Conservation (phyloP, 495 filamentous ascomycete species). For the Bacidia gigantensis region DNA sequence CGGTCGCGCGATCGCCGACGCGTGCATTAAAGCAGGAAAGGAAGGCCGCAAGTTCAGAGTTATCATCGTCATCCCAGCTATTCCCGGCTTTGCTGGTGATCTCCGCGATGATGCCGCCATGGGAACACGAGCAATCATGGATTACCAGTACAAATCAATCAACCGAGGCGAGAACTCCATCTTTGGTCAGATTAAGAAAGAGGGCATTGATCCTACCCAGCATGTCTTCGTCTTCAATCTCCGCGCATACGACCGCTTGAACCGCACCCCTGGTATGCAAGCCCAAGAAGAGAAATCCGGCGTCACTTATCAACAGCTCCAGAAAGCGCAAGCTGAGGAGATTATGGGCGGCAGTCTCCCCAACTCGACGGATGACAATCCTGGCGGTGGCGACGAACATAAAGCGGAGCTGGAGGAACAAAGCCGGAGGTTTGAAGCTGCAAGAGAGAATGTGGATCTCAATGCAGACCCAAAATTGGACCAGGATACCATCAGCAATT, state of each 20-base stretch:
- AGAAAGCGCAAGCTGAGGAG: constrained; percentile 72
- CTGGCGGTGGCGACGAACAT: constrained; percentile 24
- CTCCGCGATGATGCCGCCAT: constrained; percentile 65
- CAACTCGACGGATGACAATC: constrained; percentile 35
- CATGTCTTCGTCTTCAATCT: constrained; percentile 89
- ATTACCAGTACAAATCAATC: constrained; percentile 96
- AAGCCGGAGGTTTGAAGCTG: constrained; percentile 52
- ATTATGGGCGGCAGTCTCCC: constrained; percentile 68
- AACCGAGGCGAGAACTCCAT: constrained; percentile 83
- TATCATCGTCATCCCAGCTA: constrained; percentile 76
- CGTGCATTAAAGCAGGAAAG: constrained; percentile 64
- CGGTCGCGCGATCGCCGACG: constrained; percentile 79
- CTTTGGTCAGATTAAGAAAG: constrained; percentile 57
- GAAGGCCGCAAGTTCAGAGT: constrained; percentile 83
- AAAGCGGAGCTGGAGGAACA: constrained; percentile 33
- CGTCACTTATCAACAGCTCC: constrained; percentile 70
- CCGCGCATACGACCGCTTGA: constrained; percentile 77
- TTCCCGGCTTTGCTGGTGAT: constrained; percentile 90
- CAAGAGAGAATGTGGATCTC: constrained; percentile 30
- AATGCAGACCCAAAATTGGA: constrained; percentile 32
- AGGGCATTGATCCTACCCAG: constrained; percentile 67
- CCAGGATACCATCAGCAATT: constrained; percentile 59
- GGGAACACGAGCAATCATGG: constrained; percentile 91
- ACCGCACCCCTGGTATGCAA: constrained; percentile 55
- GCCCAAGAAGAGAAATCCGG: constrained; percentile 64